These are phyloP conservation scores for Mangifera indica DNA, from an alignment of 345 rosid species.

Conservation along the genomic window DNA sequence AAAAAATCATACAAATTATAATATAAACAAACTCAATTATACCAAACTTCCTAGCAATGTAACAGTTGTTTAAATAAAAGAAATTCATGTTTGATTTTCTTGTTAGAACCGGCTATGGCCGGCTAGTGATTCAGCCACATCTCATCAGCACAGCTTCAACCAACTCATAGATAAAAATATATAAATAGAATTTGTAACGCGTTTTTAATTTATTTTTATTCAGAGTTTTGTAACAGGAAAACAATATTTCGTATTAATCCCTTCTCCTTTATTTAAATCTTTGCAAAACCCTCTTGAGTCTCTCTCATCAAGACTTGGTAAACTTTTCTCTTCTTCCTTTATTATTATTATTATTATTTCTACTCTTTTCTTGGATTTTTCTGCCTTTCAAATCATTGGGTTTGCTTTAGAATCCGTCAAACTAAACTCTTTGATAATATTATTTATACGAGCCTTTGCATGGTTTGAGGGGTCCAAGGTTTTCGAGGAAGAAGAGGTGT, in stretches of 20 bases:
- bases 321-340: not conserved
- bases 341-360: not conserved
- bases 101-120: not conserved
- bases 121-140: not conserved
- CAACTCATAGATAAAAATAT: not conserved
- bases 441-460: slow-evolving; percentile 1
- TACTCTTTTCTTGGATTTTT: not conserved
- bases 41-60: no score
- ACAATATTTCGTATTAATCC: slow-evolving; percentile 18
- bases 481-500: no score
- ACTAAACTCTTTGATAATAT: slow-evolving; percentile 2
- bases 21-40: no score
- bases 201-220: not conserved
- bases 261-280: no score
- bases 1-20: no score
- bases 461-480: no score
- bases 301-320: not conserved
- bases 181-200: not conserved
- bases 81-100: not conserved
- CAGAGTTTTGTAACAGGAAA: slow-evolving; percentile 29
- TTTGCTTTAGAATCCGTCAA: slow-evolving; percentile 26
- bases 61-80: no score
- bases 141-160: not conserved
- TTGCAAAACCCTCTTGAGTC: not conserved
- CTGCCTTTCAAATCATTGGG: not conserved